phyloP scores from a whole-genome alignment of 1,284 basidiomycete species.

The Cryptococcus sp. region DNA sequence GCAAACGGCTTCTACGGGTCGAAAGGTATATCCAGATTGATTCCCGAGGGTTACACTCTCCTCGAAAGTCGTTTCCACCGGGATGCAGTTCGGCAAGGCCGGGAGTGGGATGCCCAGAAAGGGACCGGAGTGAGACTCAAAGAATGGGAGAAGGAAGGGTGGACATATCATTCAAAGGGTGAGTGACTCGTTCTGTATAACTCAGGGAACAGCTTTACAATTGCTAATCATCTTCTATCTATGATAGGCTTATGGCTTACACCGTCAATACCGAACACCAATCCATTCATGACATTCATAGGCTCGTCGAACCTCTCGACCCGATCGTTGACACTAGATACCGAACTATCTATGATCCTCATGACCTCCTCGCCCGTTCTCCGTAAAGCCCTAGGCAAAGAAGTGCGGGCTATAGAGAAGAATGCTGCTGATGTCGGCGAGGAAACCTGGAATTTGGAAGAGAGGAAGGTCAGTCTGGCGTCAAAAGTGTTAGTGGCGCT shows the following conservation, averaged over 20 bases:
- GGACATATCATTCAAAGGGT: conserved; percentile 99
- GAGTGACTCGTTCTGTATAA: conserved; percentile 11
- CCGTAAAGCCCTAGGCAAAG: conserved; percentile 52
- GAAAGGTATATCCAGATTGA: conserved; percentile 81
- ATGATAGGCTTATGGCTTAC: conserved; percentile 7
- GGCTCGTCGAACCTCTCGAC: conserved; percentile 96
- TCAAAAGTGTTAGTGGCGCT: conserved; percentile 65
- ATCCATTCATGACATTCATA: conserved; percentile 78
- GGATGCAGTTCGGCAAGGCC: conserved; percentile 61
- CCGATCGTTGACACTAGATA: conserved; percentile 85
- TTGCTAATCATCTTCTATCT: neutral
- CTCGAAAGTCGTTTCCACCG: conserved; percentile 82
- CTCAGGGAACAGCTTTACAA: neutral
- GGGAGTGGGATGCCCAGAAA: conserved; percentile 55
- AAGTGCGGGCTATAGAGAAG: conserved; percentile 55
- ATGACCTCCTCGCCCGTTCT: conserved; percentile 62
- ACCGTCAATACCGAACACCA: conserved; percentile 18
- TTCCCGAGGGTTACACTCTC: conserved; percentile 92
- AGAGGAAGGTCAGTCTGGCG: conserved; percentile 68
- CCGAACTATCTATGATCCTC: conserved; percentile 88
- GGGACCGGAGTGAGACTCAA: conserved; percentile 66
- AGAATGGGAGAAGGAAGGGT: conserved; percentile 87
- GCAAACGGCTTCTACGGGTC: conserved; percentile 96
- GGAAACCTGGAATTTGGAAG: conserved; percentile 54
- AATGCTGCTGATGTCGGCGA: conserved; percentile 56